Conservation (phyloP, 257 asterid species). For the Nicotiana sylvestris region DNA sequence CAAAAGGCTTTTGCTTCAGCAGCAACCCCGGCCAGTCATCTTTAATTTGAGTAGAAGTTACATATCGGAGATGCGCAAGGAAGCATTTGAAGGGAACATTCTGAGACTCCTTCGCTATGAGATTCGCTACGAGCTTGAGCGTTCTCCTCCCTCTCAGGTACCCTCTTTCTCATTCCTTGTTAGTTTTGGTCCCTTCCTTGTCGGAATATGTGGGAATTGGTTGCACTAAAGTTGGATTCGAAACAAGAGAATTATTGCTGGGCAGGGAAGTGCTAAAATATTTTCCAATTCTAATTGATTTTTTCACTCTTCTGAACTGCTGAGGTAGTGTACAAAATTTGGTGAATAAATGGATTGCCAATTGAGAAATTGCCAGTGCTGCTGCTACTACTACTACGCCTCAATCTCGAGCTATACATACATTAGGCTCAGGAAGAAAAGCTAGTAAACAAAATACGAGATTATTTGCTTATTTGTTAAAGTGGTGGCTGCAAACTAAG, state of each 20-base stretch:
- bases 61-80: slow-evolving; percentile 62
- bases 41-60: slow-evolving; percentile 36
- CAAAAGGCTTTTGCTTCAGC: slow-evolving; percentile 17
- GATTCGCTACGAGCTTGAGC: slow-evolving; percentile 67
- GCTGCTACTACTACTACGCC: not conserved
- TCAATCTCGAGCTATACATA: not conserved
- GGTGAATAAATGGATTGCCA: not conserved
- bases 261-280: no score
- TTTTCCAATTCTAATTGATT: not conserved
- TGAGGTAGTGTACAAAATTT: not conserved
- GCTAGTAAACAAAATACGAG: not conserved
- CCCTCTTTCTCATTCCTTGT: not conserved
- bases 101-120: slow-evolving; percentile 75
- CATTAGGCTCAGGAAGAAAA: not conserved
- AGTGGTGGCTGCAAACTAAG: not conserved
- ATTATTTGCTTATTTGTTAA: not conserved
- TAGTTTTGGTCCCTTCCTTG: not conserved
- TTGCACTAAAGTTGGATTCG: not conserved
- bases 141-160: slow-evolving; percentile 59
- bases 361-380: not conserved
- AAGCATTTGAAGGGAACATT: slow-evolving; percentile 71
- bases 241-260: no score
- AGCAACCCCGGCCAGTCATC: not conserved
- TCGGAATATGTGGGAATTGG: not conserved
- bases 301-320: not conserved